These are phyloP conservation scores for Meira miltonrushii DNA, from an alignment of 1,284 basidiomycete species.

Conservation along the genomic window DNA sequence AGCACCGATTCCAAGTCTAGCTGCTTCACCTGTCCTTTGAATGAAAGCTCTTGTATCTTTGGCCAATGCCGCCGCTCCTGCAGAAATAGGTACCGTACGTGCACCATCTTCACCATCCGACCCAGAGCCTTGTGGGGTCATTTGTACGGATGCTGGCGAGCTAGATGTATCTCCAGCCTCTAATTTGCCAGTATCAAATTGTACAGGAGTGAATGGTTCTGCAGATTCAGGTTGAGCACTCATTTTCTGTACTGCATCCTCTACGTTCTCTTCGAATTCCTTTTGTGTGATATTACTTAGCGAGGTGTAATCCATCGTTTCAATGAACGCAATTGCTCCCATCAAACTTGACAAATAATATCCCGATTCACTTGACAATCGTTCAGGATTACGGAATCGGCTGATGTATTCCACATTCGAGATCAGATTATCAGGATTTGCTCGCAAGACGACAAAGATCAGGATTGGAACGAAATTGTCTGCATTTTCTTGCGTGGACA, in stretches of 20 bases:
- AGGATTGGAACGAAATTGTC: constrained; percentile 92
- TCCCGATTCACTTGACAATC: constrained; percentile 87
- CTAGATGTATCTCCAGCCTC: not conserved
- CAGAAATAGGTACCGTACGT: constrained; percentile 25
- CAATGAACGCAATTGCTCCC: constrained; percentile 81
- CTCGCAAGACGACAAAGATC: constrained; percentile 87
- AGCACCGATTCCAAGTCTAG: constrained; percentile 29
- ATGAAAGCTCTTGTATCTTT: constrained; percentile 50
- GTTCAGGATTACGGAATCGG: constrained; percentile 82
- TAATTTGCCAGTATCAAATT: not conserved
- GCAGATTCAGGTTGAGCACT: constrained; percentile 13
- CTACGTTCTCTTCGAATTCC: constrained; percentile 72
- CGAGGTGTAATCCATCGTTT: constrained; percentile 91
- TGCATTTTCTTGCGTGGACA: constrained; percentile 56
- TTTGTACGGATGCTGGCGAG: constrained; percentile 20
- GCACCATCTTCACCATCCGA: constrained; percentile 34
- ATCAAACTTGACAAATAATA: constrained; percentile 89
- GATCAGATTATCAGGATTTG: constrained; percentile 84
- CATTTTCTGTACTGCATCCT: constrained; percentile 28
- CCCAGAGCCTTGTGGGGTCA: constrained; percentile 19
- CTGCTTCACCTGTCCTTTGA: constrained; percentile 49
- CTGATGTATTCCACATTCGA: constrained; percentile 90
- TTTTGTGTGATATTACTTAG: constrained; percentile 85
- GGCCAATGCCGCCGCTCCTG: constrained; percentile 36
- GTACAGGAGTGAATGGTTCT: too few species aligned